Base-by-base conservation (phyloP, 305 asterid genomes). In the Fraxinus nigra region DNA sequence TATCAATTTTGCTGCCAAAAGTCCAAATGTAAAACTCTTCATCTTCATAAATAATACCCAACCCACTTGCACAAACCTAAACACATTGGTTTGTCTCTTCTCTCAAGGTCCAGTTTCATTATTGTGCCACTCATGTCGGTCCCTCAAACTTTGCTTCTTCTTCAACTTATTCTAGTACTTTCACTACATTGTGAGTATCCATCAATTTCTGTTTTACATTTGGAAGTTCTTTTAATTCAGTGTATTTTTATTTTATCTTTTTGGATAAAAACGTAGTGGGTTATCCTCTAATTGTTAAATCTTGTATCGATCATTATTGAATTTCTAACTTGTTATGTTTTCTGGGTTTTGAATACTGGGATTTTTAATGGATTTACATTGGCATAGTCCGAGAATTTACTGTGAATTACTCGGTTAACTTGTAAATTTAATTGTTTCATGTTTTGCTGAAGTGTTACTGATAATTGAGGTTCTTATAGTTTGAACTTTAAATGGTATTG, bases 101-200 rank as follows among this genome's bases (percentile, higher is more conserved):
- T 40, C 20, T 28, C 69, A 48, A 26, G 8, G 37, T 48, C 26
- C 33, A 40, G 24, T 30, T 67, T 67, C 75, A 30, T 67, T 30
- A 28, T 67, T 30, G 72, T 24, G 72, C 72, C 6, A 13, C 75
- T 30, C 10, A 67, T 67, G 30, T 43, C 3, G 0, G 38, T 30
- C 69, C 65, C 16, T 14, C 38, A 34, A 20, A 30, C 22, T 78
- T 30, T 67, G 38, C 9, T 81, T 26, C 79, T 85, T 75, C 78
- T 82, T 77, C 86, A 75, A 24, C 26, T 75, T 69, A 22, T 80
- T 54, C 72, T 85, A 0, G 38, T 28, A 26, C 2, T 82, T 56
- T 65, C 81, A 72, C 78, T 82, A 54, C 34, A 46, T 3, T 59
- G 90, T 87, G 78, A 82, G 87, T 61, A 0, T 75, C 26, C 20